These are phyloP conservation scores for Caulochytrium protostelioides DNA, from an alignment of 371 early-diverging fungal species.

Conservation along the genomic window DNA sequence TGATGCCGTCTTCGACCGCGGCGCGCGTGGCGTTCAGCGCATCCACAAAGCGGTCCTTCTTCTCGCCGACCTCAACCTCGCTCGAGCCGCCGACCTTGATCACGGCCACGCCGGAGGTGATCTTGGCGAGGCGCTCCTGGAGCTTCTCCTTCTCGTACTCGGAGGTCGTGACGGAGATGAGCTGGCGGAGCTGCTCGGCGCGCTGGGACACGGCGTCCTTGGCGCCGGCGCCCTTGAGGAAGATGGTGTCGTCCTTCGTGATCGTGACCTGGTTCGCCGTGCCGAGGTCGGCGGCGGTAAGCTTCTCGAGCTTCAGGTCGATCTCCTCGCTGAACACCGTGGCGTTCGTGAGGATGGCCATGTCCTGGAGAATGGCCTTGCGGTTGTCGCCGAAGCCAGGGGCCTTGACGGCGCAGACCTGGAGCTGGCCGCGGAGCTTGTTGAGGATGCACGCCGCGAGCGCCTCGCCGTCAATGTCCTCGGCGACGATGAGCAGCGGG, in stretches of 20 bases:
- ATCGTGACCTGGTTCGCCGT: constrained; percentile 64
- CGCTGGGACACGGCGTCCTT: constrained; percentile 71
- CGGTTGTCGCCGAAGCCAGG: constrained; percentile 98
- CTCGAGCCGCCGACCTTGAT: constrained; percentile 91
- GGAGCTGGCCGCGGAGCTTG: constrained; percentile 93
- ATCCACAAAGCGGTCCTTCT: constrained; percentile 96
- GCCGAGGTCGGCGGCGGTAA: constrained; percentile 69
- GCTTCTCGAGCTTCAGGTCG: constrained; percentile 83
- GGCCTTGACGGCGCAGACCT: constrained; percentile 90
- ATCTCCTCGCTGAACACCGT: constrained; percentile 89
- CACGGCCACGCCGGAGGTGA: constrained; percentile 93
- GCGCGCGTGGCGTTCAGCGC: constrained; percentile 94
- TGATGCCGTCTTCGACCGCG: constrained; percentile 95
- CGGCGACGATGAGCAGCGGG: constrained; percentile 87
- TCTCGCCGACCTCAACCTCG: constrained; percentile 96
- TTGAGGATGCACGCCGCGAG: constrained; percentile 93
- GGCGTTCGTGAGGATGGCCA: constrained; percentile 80
- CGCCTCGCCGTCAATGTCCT: constrained; percentile 95
- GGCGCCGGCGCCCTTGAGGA: constrained; percentile 80
- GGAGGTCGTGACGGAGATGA: constrained; percentile 60
- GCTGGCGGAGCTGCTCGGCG: constrained; percentile 83
- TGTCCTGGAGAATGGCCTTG: constrained; percentile 88
- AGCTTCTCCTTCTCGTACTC: constrained; percentile 96
- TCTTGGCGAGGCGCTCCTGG: constrained; percentile 93
- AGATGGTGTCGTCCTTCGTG: constrained; percentile 94